Evolutionary conservation across 2,329 filamentous ascomycete species (phyloP).

Genomic region (Cercospora citrullina): DNA sequence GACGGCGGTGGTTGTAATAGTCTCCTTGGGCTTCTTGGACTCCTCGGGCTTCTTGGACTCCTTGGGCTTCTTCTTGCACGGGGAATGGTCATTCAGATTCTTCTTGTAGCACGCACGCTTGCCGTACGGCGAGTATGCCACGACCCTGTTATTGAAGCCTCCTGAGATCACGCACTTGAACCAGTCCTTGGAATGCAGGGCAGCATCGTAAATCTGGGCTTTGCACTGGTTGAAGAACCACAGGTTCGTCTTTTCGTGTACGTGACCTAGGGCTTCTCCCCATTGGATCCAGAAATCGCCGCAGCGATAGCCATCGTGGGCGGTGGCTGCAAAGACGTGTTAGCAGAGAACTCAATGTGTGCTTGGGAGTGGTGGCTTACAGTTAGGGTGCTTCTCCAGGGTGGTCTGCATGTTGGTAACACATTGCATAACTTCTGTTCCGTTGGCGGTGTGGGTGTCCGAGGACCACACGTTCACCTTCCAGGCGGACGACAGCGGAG

Average conservation of each 20-base stretch:
- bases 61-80: not conserved
- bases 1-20: conserved; percentile 6
- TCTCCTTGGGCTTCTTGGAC: not conserved
- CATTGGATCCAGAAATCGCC: not conserved
- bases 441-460: not conserved
- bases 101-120: not conserved
- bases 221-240: not conserved
- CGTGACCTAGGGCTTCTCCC: not conserved
- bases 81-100: not conserved
- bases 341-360: not conserved
- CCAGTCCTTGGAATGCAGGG: not conserved
- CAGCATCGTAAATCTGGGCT: not conserved
- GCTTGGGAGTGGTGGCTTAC: not conserved
- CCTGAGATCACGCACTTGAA: not conserved
- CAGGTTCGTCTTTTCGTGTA: not conserved
- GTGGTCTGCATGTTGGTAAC: not conserved
- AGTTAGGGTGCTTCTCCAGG: not conserved
- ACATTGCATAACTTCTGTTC: not conserved
- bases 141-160: not conserved
- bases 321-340: not conserved
- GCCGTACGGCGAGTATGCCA: not conserved
- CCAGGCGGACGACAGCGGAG: not conserved
- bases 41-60: not conserved
- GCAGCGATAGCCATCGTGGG: not conserved
- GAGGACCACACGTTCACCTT: not conserved